phyloP scores from a whole-genome alignment of 345 rosid genomes.

The Psidium friedrichsthalianum region DNA sequence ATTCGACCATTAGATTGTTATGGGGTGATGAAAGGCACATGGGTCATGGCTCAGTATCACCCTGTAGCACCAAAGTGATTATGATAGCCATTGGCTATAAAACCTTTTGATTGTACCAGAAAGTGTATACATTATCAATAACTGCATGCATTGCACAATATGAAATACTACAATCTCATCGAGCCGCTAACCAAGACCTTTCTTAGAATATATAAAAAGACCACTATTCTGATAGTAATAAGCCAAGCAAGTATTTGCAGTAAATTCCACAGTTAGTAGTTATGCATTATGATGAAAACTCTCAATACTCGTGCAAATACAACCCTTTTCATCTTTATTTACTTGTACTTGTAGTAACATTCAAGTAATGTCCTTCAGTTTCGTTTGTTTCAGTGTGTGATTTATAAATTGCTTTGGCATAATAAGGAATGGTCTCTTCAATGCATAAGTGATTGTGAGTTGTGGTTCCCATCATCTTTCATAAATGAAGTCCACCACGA shows the following conservation, averaged over 20 bases:
- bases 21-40: not conserved
- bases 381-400: not conserved
- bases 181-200: no score
- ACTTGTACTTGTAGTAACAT: not conserved
- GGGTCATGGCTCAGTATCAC: not conserved
- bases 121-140: not conserved
- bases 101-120: constrained; percentile 1
- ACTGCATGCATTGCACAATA: not conserved
- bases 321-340: not conserved
- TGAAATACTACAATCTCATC: no score
- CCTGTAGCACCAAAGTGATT: not conserved
- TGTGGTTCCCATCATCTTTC: not conserved
- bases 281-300: not conserved
- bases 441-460: not conserved
- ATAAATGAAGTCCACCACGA: not conserved
- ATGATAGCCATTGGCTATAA: not conserved
- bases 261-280: not conserved
- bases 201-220: not conserved
- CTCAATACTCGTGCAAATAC: not conserved
- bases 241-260: not conserved
- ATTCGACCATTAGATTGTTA: not conserved
- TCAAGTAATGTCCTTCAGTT: not conserved
- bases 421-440: not conserved
- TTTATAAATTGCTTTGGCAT: not conserved
- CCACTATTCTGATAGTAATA: no score